Conservation (phyloP, 305 asterid species). For the Fraxinus floribunda region DNA sequence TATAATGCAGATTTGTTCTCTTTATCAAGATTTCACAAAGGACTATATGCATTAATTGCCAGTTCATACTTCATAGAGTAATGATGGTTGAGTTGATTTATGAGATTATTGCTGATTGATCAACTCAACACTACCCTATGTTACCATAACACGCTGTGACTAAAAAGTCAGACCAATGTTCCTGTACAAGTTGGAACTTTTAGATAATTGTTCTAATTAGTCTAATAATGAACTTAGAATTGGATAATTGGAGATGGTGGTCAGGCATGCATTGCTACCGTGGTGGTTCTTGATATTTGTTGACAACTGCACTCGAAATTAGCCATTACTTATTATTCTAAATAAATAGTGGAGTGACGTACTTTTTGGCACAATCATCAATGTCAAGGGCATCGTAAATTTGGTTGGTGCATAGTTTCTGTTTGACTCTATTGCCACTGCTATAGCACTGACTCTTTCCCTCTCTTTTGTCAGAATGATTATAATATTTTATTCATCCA, state of each 20-base stretch:
- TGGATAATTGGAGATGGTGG: neutral
- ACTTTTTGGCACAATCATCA: neutral
- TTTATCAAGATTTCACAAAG: too few species aligned
- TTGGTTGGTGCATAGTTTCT: neutral
- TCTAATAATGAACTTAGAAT: neutral
- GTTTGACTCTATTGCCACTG: neutral
- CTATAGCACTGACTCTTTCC: neutral
- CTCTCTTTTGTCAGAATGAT: conserved; percentile 21
- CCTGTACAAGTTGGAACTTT: neutral
- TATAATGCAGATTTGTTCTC: neutral
- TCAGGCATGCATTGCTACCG: neutral
- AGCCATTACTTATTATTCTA: neutral
- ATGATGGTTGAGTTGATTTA: neutral
- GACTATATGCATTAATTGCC: neutral
- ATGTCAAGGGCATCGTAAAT: neutral
- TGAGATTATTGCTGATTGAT: neutral
- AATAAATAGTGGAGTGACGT: neutral
- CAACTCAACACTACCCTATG: neutral
- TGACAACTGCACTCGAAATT: neutral
- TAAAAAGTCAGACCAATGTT: neutral
- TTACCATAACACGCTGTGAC: neutral
- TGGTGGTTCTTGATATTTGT: neutral
- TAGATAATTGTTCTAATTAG: neutral
- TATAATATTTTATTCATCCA: conserved; percentile 23
- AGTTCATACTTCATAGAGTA: neutral